Conservation (phyloP, 768 basidiomycete species). For the Daedalea quercina region DNA sequence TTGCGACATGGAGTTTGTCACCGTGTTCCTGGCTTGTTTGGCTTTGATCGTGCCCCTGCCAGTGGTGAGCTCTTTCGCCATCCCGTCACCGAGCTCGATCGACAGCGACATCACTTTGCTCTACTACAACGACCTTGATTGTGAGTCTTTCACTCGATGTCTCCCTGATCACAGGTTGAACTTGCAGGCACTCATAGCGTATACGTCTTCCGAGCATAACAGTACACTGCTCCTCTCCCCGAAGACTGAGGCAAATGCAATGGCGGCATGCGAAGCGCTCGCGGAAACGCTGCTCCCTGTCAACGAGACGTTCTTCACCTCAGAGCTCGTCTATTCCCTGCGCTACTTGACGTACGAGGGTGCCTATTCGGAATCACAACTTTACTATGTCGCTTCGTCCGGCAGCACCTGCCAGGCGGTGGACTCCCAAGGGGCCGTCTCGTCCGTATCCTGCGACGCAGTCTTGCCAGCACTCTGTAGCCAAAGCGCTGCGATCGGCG, state of each 20-base stretch:
- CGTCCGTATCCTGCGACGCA: slow-evolving; percentile 11
- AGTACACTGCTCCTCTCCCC: slow-evolving; percentile 14
- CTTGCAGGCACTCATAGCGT: not conserved
- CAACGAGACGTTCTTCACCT: slow-evolving; percentile 13
- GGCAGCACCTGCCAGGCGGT: slow-evolving; percentile 15
- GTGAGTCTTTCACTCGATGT: slow-evolving; percentile 6
- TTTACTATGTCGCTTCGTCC: slow-evolving; percentile 17
- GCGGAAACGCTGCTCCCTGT: slow-evolving; percentile 17
- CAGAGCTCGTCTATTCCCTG: slow-evolving; percentile 15
- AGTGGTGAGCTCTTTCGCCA: not conserved
- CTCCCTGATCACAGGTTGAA: not conserved
- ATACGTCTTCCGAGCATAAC: slow-evolving; percentile 7
- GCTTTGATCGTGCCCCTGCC: not conserved
- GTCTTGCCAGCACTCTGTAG: slow-evolving; percentile 19
- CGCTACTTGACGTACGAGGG: slow-evolving; percentile 16
- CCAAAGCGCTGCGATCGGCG: slow-evolving; percentile 14
- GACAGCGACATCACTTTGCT: slow-evolving; percentile 14
- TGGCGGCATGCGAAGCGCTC: slow-evolving; percentile 12
- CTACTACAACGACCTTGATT: slow-evolving; percentile 20
- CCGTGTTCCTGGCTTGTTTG: not conserved
- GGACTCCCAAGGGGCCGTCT: slow-evolving; percentile 14
- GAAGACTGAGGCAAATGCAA: slow-evolving; percentile 8
- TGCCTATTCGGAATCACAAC: slow-evolving; percentile 8
- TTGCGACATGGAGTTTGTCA: not conserved
- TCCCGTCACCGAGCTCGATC: slow-evolving; percentile 8